Conservation (phyloP, 306 rosid species). For the Astragalus membranaceus region DNA sequence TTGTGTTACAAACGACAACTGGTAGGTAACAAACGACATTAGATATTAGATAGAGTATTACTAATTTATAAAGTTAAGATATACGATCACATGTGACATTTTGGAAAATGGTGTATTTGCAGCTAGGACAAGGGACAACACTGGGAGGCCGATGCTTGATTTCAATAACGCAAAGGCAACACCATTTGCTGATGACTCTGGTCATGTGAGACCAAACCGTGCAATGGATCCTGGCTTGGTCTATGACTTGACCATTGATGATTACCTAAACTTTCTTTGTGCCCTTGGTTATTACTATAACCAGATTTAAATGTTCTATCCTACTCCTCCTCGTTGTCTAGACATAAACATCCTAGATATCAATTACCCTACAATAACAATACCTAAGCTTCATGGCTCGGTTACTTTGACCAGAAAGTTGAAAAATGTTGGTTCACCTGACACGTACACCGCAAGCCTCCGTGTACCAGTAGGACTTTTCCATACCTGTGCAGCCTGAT, state of each 20-base stretch:
- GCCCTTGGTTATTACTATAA: conserved; percentile 37
- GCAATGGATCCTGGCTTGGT: conserved; percentile 82
- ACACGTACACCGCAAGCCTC: conserved; percentile 31
- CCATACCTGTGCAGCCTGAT: conserved; percentile 36
- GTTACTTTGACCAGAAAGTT: conserved; percentile 39
- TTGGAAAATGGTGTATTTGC: not conserved
- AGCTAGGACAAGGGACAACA: conserved; percentile 50
- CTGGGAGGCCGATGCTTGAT: conserved; percentile 34
- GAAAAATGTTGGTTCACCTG: conserved; percentile 70
- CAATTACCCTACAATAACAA: conserved; percentile 64
- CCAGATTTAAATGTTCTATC: conserved; percentile 21
- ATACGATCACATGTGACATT: no score
- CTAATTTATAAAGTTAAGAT: no score
- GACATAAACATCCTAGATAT: conserved; percentile 34
- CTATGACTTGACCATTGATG: conserved; percentile 46
- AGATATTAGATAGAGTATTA: no score
- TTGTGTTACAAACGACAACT: no score
- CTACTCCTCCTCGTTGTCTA: conserved; percentile 10
- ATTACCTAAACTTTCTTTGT: conserved; percentile 64
- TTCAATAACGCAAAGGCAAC: conserved; percentile 21
- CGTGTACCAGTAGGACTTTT: conserved; percentile 32
- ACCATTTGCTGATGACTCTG: conserved; percentile 49
- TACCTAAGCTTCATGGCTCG: conserved; percentile 35
- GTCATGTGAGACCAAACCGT: conserved; percentile 61
- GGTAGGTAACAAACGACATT: no score